A percentile compares a stretch with the other conserved stretches of the same genome.
Evolutionary conservation across 345 rosid genomes (phyloP).

Genomic region (Aegle marmelos): DNA sequence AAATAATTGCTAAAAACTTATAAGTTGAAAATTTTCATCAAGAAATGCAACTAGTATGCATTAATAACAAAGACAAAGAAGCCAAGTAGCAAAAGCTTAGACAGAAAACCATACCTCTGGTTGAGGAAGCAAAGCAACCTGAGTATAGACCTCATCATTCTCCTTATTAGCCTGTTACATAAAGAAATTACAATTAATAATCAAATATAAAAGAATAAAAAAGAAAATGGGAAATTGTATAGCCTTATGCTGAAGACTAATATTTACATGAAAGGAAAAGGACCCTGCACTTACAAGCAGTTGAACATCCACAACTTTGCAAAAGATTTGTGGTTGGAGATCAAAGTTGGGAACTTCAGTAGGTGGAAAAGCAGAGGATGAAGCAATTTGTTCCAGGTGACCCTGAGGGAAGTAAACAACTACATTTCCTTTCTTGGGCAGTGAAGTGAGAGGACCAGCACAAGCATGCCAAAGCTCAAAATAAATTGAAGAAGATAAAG

Average conservation of each 20-base stretch:
- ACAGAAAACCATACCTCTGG: conserved; percentile 50
- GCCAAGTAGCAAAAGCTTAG: background rate
- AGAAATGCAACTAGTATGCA: background rate
- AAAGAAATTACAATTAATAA: conserved; percentile 5
- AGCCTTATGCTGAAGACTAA: background rate
- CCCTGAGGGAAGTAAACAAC: conserved; percentile 89
- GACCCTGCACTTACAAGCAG: conserved; percentile 52
- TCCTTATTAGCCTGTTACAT: conserved; percentile 74
- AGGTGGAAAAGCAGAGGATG: conserved; percentile 41
- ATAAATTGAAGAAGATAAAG: conserved; percentile 57
- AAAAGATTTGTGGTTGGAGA: conserved; percentile 67
- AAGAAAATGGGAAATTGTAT: background rate
- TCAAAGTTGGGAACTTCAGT: conserved; percentile 51
- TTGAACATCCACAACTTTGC: conserved; percentile 64
- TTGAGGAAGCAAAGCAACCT: conserved; percentile 66
- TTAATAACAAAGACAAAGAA: background rate
- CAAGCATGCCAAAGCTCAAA: conserved; percentile 92
- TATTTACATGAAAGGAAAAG: background rate
- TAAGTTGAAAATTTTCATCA: background rate
- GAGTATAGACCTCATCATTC: conserved; percentile 84
- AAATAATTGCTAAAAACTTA: background rate
- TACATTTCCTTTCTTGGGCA: conserved; percentile 77
- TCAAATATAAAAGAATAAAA: conserved; percentile 16
- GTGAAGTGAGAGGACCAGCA: conserved; percentile 82
- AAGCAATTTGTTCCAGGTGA: conserved; percentile 67